These are phyloP conservation scores for Babesia ovata DNA, from an alignment of 169 alveolate species.

Conservation along the genomic window DNA sequence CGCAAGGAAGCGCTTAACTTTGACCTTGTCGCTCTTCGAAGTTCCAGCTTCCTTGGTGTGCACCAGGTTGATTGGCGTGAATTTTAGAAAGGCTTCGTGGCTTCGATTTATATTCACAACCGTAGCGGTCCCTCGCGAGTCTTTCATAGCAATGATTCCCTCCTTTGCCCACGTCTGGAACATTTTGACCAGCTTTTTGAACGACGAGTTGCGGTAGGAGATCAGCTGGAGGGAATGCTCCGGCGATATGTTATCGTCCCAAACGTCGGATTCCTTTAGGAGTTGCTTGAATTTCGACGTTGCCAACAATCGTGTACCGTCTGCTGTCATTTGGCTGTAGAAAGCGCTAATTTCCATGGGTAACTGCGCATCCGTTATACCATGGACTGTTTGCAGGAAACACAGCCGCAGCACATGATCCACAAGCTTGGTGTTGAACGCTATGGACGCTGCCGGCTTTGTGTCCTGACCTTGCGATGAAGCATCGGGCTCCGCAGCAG, in stretches of 20 bases:
- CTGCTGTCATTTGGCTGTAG: constrained; percentile 62
- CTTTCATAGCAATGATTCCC: constrained; percentile 57
- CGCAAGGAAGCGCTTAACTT: constrained; percentile 19
- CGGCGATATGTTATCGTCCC: constrained; percentile 30
- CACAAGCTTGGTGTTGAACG: constrained; percentile 38
- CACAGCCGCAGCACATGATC: constrained; percentile 44
- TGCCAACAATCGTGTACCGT: constrained; percentile 34
- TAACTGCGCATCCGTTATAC: constrained; percentile 38
- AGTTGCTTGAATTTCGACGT: constrained; percentile 37
- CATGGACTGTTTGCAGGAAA: constrained; percentile 54
- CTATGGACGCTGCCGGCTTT: constrained; percentile 1
- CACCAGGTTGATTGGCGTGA: constrained; percentile 1
- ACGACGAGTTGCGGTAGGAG: constrained; percentile 56
- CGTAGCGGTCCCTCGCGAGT: constrained; percentile 49
- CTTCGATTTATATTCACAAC: constrained; percentile 56
- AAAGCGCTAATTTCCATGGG: constrained; percentile 71
- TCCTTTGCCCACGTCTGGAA: constrained; percentile 63
- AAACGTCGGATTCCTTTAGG: constrained; percentile 35
- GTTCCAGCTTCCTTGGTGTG: constrained; percentile 1
- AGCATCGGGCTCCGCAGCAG: background rate
- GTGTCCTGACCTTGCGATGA: background rate
- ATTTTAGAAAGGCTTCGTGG: background rate
- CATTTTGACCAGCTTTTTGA: constrained; percentile 60
- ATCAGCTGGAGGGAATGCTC: constrained; percentile 1
- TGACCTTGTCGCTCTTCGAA: constrained; percentile 12